A percentile compares a stretch with the other conserved stretches of the same genome.
Evolutionary conservation across 2,329 filamentous ascomycete genomes (phyloP).

Genomic region (Cladosporium sp.): DNA sequence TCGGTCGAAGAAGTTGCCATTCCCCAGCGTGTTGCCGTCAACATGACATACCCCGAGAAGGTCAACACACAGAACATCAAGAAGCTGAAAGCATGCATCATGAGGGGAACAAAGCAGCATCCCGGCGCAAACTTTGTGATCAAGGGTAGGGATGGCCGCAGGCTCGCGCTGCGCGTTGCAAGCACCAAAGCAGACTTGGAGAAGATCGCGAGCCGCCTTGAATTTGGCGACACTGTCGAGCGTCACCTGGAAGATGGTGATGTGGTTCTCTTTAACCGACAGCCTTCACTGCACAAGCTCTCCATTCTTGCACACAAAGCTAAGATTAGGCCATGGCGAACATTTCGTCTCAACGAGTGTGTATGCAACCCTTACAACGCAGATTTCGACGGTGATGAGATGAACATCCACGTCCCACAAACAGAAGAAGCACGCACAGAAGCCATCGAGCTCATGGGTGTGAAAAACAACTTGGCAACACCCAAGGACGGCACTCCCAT

Average conservation of each 20-base stretch:
- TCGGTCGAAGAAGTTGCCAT: conserved; percentile 92
- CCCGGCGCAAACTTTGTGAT: conserved; percentile 84
- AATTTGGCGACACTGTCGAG: conserved; percentile 85
- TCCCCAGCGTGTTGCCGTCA: conserved; percentile 88
- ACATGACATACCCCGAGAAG: conserved; percentile 90
- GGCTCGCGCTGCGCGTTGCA: conserved; percentile 65
- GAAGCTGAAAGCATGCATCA: conserved; percentile 73
- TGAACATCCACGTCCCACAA: conserved; percentile 97
- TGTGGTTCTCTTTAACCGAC: conserved; percentile 95
- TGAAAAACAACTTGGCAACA: conserved; percentile 93
- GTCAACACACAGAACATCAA: conserved; percentile 82
- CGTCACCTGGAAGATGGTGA: conserved; percentile 94
- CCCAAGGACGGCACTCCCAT: conserved; percentile 98
- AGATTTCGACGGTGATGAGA: conserved; percentile 98
- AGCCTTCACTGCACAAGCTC: conserved; percentile 95
- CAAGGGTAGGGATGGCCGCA: conserved; percentile 70
- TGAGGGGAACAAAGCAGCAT: conserved; percentile 74
- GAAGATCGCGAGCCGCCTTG: conserved; percentile 70
- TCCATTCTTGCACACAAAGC: conserved; percentile 96
- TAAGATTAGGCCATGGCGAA: conserved; percentile 91
- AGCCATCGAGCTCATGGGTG: conserved; percentile 94
- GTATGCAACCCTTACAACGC: conserved; percentile 98
- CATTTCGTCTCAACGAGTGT: conserved; percentile 96
- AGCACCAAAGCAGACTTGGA: conserved; percentile 56
- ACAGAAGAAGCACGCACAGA: conserved; percentile 95